Evolutionary conservation across 2,329 filamentous ascomycete genomes (phyloP), one percentile per base, ranked within the genome.

Genomic region (Hypoxylon sp.): DNA sequence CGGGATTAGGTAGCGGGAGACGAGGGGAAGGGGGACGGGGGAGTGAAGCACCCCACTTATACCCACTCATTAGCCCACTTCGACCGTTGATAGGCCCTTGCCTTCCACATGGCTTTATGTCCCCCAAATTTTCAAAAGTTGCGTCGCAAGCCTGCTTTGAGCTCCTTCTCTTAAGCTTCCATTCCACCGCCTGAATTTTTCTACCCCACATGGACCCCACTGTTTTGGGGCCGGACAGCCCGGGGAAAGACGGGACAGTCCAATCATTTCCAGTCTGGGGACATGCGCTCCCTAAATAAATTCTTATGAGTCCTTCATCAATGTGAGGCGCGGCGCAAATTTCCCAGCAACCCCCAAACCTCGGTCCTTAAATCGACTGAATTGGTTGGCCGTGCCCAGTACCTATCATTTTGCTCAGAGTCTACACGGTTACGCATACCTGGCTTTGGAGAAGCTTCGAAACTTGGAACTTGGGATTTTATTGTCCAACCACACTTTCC

Each of bases 151-250:
- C 42, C 51, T 35, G 37, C 17, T 44, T 56, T 46, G 14, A 20
- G 56, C 53, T 51, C 20, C 57, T 69, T 66, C 61, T 65, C 31
- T 64, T n/a, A 44, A 67, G 67, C 69, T 72, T 72, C 69, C 61
- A 72, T 71, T 65, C 66, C 63, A 69, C 69, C 64, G 61, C 69
- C 44, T 67, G 53, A 66, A 58, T 63, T 60, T 49, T 72, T 72
- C 69, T 72, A 72, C 69, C 69, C 69, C 69, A 72, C 66, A 72
- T 13, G 1, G 13, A 10, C 63, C 63, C 69, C 69, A 66, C 66
- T 61, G 13, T 33, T 20, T 37, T 58, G 30, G 62, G 49, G 22
- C 57, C 60, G 66, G 58, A 49, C 55, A 71, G 50, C 44, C 67
- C 69, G 65, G 69, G 69, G 69, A 65, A 70, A 50, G 37, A 69